Evolutionary conservation across 208 protist species (phyloP).

Genomic region (Leishmania turanica): DNA sequence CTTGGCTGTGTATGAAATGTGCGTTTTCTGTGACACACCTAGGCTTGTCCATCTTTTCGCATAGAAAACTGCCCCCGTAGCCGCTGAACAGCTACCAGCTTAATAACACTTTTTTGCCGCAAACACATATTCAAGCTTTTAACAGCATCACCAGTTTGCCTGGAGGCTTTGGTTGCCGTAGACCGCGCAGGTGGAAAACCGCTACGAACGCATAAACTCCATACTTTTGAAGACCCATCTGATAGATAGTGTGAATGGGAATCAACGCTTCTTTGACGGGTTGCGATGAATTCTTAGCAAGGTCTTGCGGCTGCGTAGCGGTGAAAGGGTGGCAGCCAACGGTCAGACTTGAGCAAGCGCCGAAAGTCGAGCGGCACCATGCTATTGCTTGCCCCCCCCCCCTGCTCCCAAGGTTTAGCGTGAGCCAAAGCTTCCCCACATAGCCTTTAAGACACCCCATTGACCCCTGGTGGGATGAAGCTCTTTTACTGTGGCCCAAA

Average conservation of each 20-base stretch:
- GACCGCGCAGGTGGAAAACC: background rate
- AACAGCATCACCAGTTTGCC: background rate
- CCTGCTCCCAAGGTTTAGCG: fast-evolving
- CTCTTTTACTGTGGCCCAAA: too few species aligned
- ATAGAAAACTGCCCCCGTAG: background rate
- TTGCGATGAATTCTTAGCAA: background rate
- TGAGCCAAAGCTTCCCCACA: fast-evolving
- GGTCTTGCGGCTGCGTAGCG: background rate
- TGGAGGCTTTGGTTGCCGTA: too few species aligned
- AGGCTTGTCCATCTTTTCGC: background rate
- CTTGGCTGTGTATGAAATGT: background rate
- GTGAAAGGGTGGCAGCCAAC: background rate
- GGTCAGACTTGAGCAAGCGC: background rate
- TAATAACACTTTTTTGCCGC: background rate
- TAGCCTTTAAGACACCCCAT: background rate
- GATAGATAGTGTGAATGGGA: background rate
- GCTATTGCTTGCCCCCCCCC: background rate
- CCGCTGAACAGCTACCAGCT: too few species aligned
- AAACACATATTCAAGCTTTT: background rate
- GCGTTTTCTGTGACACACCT: background rate
- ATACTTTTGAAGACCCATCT: background rate
- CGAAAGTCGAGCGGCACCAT: background rate
- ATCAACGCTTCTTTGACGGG: background rate
- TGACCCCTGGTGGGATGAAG: too few species aligned
- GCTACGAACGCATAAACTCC: background rate